These are phyloP conservation scores for Ustilago cynodontis DNA, from an alignment of 1,284 basidiomycete genomes.

Conservation along the genomic window DNA sequence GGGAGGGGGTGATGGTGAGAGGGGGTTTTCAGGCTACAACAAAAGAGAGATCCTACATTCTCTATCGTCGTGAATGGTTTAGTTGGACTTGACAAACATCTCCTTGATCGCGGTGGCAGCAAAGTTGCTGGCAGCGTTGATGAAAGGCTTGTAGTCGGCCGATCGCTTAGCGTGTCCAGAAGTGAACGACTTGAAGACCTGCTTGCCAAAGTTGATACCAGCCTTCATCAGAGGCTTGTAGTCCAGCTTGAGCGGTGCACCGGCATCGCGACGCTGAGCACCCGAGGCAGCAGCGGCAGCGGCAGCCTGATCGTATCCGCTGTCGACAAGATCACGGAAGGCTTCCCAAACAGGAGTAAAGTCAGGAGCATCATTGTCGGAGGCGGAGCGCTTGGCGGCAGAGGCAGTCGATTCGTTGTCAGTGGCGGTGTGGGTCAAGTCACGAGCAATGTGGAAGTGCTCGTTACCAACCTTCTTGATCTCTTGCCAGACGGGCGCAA, in stretches of 20 bases:
- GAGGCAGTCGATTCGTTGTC: constrained; percentile 5
- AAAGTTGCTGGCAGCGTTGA: constrained; percentile 75
- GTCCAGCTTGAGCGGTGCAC: constrained; percentile 35
- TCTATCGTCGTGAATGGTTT: background rate
- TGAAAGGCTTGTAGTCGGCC: constrained; percentile 77
- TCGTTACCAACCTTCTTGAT: constrained; percentile 55
- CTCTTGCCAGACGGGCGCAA: constrained; percentile 55
- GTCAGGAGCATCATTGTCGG: constrained; percentile 28
- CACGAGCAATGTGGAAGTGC: constrained; percentile 37
- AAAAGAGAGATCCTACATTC: constrained; percentile 1
- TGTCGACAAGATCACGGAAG: constrained; percentile 56
- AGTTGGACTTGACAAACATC: constrained; percentile 35
- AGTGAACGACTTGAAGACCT: constrained; percentile 50
- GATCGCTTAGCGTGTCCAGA: constrained; percentile 44
- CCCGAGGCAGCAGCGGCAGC: constrained; percentile 16
- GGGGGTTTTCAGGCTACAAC: background rate
- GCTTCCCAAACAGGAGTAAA: constrained; percentile 56
- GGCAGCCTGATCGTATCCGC: constrained; percentile 41
- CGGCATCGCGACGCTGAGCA: constrained; percentile 29
- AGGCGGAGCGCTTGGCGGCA: constrained; percentile 28
- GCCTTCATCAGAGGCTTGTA: constrained; percentile 54
- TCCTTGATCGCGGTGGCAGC: constrained; percentile 42
- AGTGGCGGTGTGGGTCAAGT: constrained; percentile 6
- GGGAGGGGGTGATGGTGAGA: background rate
- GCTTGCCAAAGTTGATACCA: constrained; percentile 35